Evolutionary conservation across 2,329 filamentous ascomycete genomes (phyloP).

Genomic region (Microdochium trichocladiopsis): DNA sequence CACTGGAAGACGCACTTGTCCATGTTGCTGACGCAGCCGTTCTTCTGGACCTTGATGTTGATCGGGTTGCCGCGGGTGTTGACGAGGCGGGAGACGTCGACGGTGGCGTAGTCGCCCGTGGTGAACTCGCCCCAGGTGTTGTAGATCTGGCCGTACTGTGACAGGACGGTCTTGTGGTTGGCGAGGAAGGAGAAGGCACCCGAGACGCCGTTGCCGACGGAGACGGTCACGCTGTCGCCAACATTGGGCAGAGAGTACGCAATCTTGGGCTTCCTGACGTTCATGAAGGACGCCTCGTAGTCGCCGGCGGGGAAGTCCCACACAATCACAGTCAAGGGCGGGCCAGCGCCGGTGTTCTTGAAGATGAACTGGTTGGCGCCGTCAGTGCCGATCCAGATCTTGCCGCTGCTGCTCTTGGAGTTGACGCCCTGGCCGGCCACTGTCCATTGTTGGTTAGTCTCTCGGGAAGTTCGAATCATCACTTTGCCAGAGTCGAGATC

Average conservation of each 20-base stretch:
- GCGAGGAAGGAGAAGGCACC: constrained; percentile 31
- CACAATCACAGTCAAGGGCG: constrained; percentile 15
- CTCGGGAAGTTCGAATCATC: no score
- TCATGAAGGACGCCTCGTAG: constrained; percentile 17
- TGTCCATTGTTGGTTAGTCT: no score
- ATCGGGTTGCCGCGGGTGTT: constrained; percentile 34
- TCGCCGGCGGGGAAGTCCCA: constrained; percentile 15
- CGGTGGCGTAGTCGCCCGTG: constrained; percentile 20
- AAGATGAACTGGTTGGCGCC: constrained; percentile 20
- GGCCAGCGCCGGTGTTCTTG: constrained; percentile 13
- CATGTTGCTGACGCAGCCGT: constrained; percentile 32
- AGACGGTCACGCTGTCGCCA: constrained; percentile 26
- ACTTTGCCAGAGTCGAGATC: not conserved
- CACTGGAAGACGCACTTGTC: constrained; percentile 34
- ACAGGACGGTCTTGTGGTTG: constrained; percentile 16
- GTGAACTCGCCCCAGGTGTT: constrained; percentile 38
- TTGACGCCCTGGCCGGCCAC: constrained; percentile 14
- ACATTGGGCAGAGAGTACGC: constrained; percentile 26
- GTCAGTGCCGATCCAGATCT: constrained; percentile 20
- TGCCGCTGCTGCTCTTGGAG: constrained; percentile 8
- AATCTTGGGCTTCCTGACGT: constrained; percentile 20
- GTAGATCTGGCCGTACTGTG: constrained; percentile 27
- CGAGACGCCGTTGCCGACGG: constrained; percentile 25
- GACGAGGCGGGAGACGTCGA: constrained; percentile 28
- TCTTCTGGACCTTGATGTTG: constrained; percentile 20